Percentiles rank a stretch among this genome's conserved stretches.
phyloP scores from a whole-genome alignment of 2,329 filamentous ascomycete species.

The Diaporthe humulicola region DNA sequence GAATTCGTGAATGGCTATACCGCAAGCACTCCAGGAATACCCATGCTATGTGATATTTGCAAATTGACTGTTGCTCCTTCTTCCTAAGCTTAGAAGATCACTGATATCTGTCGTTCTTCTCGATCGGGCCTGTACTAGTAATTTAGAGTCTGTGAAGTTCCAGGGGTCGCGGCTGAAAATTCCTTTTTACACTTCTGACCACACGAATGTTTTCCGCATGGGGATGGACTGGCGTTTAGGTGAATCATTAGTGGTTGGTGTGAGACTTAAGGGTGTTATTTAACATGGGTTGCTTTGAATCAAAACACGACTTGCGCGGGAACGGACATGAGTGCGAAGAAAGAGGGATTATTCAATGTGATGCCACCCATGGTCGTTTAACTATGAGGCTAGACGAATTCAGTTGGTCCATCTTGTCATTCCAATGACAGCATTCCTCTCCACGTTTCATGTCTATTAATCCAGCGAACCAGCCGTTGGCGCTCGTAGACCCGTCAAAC shows the following conservation, averaged over 20 bases:
- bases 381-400: not conserved
- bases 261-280: no score
- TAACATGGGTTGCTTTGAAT: not conserved
- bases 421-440: not conserved
- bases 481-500: not conserved
- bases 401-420: not conserved
- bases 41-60: not conserved
- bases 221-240: no score
- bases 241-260: no score
- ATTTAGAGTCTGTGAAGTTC: not conserved
- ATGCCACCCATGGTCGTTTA: not conserved
- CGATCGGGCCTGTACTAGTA: not conserved
- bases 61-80: no score
- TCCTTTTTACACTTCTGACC: no score
- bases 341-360: not conserved
- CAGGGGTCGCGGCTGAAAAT: no score
- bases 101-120: not conserved
- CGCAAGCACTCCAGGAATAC: not conserved
- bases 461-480: not conserved
- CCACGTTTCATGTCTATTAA: not conserved
- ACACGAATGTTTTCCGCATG: no score
- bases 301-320: not conserved
- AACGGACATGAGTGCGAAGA: not conserved
- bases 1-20: not conserved
- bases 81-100: not conserved